Base-by-base conservation (phyloP, 768 basidiomycete species). In the Lactarius hengduanensis region DNA sequence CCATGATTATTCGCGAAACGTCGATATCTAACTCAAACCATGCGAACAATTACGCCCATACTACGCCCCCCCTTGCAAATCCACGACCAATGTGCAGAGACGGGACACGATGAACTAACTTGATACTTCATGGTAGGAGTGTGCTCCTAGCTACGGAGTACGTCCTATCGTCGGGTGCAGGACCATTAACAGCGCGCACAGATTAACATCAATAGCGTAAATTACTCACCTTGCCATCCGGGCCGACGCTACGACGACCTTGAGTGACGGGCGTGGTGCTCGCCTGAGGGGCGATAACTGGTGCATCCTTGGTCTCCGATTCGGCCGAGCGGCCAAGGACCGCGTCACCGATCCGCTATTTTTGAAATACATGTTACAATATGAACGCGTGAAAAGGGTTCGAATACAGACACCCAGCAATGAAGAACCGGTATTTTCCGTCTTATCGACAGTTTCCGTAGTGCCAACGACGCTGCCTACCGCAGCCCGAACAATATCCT, bases 201-300 rank as follows among this genome's bases (percentile, higher is more conserved):
- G 15, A 38, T 26, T 26, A 26, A 26, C 26, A 26, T 26, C 26
- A 26, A 26, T 26, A 26, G 26, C 26, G 26, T 26, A 26, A 26
- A 26, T 26, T 26, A 26, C 26, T 63, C 40, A 67, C 66, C 11
- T 26, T 4, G 32, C 66, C 66, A 55, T 59, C 57, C 1, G 57
- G 57, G 22, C 18, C 16, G 20, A 18, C 47, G 50, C 66, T 67
- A 41, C 50, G 66, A 38, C 61, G 61, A 38, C 66, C 66, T 16
- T 36, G 16, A 5, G 50, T 41, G 20, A n/a, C 15, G 7, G 61
- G 62, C 26, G 32, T 5, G 22, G 18, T 36, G 57, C 40, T 63
- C 18, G 66, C 61, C 11, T 45, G 32, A 38, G 62, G 50, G 6
- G 15, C n/a, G 53, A 67, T 45, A 3, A 15, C 18, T n/a, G 41